Evolutionary conservation across 768 basidiomycete species (phyloP).

Genomic region (Mycena amicta): DNA sequence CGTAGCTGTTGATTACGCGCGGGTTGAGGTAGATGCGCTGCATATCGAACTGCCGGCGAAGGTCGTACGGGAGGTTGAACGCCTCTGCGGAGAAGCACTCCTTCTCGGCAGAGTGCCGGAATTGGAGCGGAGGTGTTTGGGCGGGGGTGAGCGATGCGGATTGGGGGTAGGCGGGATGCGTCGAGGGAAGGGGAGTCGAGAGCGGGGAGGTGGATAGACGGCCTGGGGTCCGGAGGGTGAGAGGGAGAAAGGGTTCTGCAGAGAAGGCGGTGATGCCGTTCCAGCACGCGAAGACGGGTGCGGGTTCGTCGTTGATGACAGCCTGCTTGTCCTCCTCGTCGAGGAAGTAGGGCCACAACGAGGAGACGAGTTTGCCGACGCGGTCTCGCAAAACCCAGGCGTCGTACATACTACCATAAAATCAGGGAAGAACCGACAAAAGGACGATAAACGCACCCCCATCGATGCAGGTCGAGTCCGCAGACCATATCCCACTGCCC

Average conservation of each 20-base stretch:
- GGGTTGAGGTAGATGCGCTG: slow-evolving; percentile 41
- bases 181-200: slow-evolving; percentile 26
- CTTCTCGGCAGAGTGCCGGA: slow-evolving; percentile 29
- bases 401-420: slow-evolving; percentile 36
- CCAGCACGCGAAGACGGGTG: slow-evolving; percentile 49
- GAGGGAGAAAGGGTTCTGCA: slow-evolving; percentile 44
- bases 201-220: slow-evolving; percentile 36
- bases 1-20: slow-evolving; percentile 40
- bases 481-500: slow-evolving; percentile 48
- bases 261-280: slow-evolving; percentile 45
- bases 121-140: slow-evolving; percentile 33
- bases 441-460: slow-evolving; percentile 19
- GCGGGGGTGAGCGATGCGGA: slow-evolving; percentile 26
- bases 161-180: slow-evolving; percentile 31
- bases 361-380: slow-evolving; percentile 31
- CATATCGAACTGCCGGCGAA: slow-evolving; percentile 41
- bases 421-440: not conserved
- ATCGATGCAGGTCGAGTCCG: slow-evolving; percentile 41
- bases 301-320: slow-evolving; percentile 40
- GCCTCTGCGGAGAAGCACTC: slow-evolving; percentile 43
- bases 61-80: slow-evolving; percentile 45
- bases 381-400: slow-evolving; percentile 42
- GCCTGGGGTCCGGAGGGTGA: slow-evolving; percentile 33
- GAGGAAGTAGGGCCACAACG: slow-evolving; percentile 45
- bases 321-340: slow-evolving; percentile 37